These are phyloP conservation scores for Clonostachys rosea DNA, from an alignment of 2,329 filamentous ascomycete species.

Conservation along the genomic window DNA sequence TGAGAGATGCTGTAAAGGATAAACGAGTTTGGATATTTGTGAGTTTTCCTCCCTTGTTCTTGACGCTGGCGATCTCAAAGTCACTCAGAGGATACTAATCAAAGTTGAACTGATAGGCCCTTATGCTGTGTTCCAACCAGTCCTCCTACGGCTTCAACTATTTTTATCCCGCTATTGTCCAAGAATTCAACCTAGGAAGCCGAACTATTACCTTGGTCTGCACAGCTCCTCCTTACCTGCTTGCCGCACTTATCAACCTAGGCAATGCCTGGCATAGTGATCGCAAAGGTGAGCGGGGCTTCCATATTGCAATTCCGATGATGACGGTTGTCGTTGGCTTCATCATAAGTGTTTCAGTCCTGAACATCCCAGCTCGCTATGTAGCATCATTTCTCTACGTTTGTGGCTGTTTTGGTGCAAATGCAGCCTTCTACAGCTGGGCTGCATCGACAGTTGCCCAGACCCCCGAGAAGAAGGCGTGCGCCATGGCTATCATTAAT, in stretches of 20 bases:
- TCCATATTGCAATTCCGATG: slow-evolving; percentile 7
- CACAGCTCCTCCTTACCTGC: slow-evolving; percentile 12
- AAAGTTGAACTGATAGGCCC: slow-evolving; percentile 13
- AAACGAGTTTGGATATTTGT: slow-evolving; percentile 15
- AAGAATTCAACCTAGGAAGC: slow-evolving; percentile 12
- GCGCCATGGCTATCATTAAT: slow-evolving; percentile 7
- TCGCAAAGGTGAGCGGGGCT: slow-evolving; percentile 8
- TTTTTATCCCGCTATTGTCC: slow-evolving; percentile 14
- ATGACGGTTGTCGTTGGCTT: slow-evolving; percentile 11
- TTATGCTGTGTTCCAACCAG: slow-evolving; percentile 7
- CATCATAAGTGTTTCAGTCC: slow-evolving; percentile 10
- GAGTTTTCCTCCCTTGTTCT: neutral
- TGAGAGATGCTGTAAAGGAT: slow-evolving; percentile 13
- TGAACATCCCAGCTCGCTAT: slow-evolving; percentile 2
- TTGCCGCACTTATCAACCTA: slow-evolving; percentile 8
- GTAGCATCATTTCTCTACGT: slow-evolving; percentile 5
- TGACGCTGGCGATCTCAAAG: neutral
- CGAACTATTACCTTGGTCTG: slow-evolving; percentile 10
- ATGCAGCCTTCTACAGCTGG: slow-evolving; percentile 7
- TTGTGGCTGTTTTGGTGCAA: slow-evolving; percentile 4
- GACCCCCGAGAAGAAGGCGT: slow-evolving; percentile 10
- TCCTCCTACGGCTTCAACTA: slow-evolving; percentile 7
- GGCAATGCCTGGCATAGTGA: slow-evolving; percentile 11
- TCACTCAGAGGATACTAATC: neutral
- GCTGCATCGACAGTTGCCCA: slow-evolving; percentile 7